Conservation (phyloP, 768 basidiomycete species). For the Tylopilus felleus region DNA sequence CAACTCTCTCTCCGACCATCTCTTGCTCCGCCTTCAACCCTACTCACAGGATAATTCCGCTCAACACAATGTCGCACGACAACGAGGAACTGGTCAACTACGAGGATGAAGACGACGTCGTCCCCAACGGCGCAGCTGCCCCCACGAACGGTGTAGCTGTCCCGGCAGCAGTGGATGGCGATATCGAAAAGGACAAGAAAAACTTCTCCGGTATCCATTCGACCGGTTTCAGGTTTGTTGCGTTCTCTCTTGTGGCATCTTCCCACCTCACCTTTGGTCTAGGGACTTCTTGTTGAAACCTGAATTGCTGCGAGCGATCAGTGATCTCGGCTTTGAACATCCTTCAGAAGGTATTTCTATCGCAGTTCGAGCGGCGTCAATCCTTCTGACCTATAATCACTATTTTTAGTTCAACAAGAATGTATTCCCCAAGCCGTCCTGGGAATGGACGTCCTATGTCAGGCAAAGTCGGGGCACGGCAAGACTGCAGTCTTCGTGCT, state of each 20-base stretch:
- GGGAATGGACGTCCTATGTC: slow-evolving; percentile 99
- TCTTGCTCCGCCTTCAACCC: slow-evolving; percentile 21
- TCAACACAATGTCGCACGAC: slow-evolving; percentile 67
- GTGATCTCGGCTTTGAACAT: slow-evolving; percentile 99
- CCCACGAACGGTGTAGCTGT: slow-evolving; percentile 48
- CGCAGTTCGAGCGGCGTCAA: background rate
- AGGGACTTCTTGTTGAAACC: slow-evolving; percentile 99
- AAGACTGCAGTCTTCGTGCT: slow-evolving; percentile 99
- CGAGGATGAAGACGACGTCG: slow-evolving; percentile 84
- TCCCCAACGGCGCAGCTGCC: slow-evolving; percentile 53
- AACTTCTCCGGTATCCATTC: slow-evolving; percentile 99
- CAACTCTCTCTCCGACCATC: slow-evolving; percentile 18
- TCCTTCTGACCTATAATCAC: background rate
- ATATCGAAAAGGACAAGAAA: slow-evolving; percentile 84
- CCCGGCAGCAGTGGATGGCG: slow-evolving; percentile 44
- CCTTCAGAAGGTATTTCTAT: slow-evolving; percentile 84
- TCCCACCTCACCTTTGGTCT: slow-evolving; percentile 9
- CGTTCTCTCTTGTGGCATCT: slow-evolving; percentile 1
- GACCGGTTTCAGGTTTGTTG: slow-evolving; percentile 91
- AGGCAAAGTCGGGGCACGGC: slow-evolving; percentile 98
- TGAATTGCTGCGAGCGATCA: slow-evolving; percentile 94
- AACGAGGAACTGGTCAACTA: slow-evolving; percentile 94
- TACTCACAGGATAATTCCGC: slow-evolving; percentile 24
- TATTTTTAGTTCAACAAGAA: slow-evolving; percentile 88
- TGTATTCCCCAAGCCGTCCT: slow-evolving; percentile 99